Conservation (phyloP, 2,329 filamentous ascomycete genomes). For the Myriosclerotinia curreyana region DNA sequence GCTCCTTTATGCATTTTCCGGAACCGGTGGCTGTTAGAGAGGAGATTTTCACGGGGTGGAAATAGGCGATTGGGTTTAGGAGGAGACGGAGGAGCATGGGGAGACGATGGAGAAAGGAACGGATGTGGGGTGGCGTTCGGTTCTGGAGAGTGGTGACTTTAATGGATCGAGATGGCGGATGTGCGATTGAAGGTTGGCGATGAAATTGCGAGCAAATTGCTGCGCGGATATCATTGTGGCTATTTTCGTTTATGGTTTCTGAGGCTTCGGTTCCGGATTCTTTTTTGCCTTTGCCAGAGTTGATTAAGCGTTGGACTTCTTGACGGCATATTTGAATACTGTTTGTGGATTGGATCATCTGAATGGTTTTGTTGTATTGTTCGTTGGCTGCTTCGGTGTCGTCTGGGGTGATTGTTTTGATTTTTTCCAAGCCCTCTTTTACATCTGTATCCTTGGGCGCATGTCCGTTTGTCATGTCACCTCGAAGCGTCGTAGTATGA, state of each 20-base stretch:
- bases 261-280: not conserved
- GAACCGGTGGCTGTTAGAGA: constrained; percentile 50
- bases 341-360: constrained; percentile 43
- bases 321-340: constrained; percentile 41
- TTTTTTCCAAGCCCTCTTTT: constrained; percentile 41
- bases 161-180: constrained; percentile 49
- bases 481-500: constrained; percentile 19
- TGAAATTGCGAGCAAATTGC: constrained; percentile 51
- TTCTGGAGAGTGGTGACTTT: constrained; percentile 49
- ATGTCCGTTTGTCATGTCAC: constrained; percentile 43
- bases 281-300: constrained; percentile 21
- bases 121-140: constrained; percentile 42
- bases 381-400: constrained; percentile 45
- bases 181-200: constrained; percentile 47
- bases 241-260: constrained; percentile 37
- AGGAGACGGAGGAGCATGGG: constrained; percentile 49
- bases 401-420: constrained; percentile 43
- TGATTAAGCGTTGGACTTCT: constrained; percentile 26
- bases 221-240: constrained; percentile 45
- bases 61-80: constrained; percentile 49
- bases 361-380: constrained; percentile 45
- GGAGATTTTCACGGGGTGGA: constrained; percentile 50
- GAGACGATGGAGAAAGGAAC: constrained; percentile 48
- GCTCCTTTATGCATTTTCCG: constrained; percentile 48
- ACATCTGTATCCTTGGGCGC: constrained; percentile 41